Evolutionary conservation across 2,329 filamentous ascomycete species (phyloP).

Genomic region (Tolypocladium endophyticum): DNA sequence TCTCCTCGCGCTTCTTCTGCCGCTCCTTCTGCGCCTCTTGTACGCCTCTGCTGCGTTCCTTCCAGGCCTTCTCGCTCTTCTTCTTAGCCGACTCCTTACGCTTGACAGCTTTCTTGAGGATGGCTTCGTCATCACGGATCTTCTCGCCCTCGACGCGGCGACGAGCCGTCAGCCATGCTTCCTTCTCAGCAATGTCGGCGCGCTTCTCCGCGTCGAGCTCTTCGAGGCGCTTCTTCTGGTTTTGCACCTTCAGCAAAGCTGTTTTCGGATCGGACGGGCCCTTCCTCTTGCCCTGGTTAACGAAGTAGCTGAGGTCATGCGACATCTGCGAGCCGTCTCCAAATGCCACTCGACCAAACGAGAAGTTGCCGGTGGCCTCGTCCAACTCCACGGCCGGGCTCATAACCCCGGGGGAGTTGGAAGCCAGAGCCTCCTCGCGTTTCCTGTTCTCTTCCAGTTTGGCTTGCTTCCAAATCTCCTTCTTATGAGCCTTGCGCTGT

Average conservation of each 20-base stretch:
- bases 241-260: conserved; percentile 75
- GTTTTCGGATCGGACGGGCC: conserved; percentile 78
- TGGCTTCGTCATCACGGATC: conserved; percentile 72
- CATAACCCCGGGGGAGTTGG: conserved; percentile 50
- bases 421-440: conserved; percentile 52
- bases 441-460: conserved; percentile 68
- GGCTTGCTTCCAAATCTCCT: conserved; percentile 65
- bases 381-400: conserved; percentile 43
- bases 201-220: conserved; percentile 70
- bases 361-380: conserved; percentile 56
- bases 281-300: conserved; percentile 51
- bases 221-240: conserved; percentile 71
- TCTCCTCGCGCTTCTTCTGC: conserved; percentile 74
- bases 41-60: conserved; percentile 60
- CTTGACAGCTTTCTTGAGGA: conserved; percentile 92
- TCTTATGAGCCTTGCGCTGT: conserved; percentile 78
- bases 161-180: conserved; percentile 85
- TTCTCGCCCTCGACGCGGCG: conserved; percentile 83
- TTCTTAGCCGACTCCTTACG: conserved; percentile 82
- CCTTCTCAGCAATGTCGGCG: conserved; percentile 83
- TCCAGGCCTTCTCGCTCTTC: conserved; percentile 87
- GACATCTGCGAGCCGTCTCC: conserved; percentile 74
- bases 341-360: conserved; percentile 88
- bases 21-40: conserved; percentile 66
- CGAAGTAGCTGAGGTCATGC: conserved; percentile 54